Conservation (phyloP, 1,139 yeast species). For the Sporopachydermia cereana region DNA sequence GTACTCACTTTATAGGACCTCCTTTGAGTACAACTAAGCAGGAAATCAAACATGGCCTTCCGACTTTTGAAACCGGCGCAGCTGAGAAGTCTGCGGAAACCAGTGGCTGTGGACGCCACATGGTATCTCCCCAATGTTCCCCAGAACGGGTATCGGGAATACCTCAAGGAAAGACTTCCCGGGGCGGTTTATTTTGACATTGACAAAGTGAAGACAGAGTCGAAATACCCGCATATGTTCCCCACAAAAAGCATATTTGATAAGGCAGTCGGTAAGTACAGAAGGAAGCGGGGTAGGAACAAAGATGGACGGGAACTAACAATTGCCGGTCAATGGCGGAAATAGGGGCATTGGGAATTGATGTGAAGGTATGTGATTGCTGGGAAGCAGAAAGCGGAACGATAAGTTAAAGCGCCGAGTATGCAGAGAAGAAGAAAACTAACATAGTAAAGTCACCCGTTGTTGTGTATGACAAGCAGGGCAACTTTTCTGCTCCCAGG, state of each 20-base stretch:
- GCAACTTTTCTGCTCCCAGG: slow-evolving; percentile 80
- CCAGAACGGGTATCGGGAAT: slow-evolving; percentile 38
- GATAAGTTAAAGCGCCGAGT: too few relatives aligned
- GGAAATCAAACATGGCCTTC: too few relatives aligned
- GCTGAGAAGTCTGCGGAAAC: slow-evolving; percentile 11
- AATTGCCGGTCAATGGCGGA: too few relatives aligned
- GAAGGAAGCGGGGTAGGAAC: too few relatives aligned
- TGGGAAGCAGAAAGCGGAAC: too few relatives aligned
- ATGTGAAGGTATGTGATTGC: too few relatives aligned
- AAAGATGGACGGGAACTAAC: too few relatives aligned
- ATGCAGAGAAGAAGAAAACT: too few relatives aligned
- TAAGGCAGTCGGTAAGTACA: slow-evolving; percentile 34
- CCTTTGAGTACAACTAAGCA: too few relatives aligned
- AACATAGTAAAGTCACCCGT: slow-evolving; percentile 34
- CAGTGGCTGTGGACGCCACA: slow-evolving; percentile 73
- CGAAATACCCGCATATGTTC: slow-evolving; percentile 82
- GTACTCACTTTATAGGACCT: too few relatives aligned
- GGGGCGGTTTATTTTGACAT: slow-evolving; percentile 70
- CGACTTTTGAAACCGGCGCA: not conserved
- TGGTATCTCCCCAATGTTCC: slow-evolving; percentile 84
- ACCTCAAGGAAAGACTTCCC: slow-evolving; percentile 39
- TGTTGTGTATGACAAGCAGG: slow-evolving; percentile 78
- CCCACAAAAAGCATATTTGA: slow-evolving; percentile 51
- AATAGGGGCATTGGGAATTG: too few relatives aligned
- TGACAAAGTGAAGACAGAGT: slow-evolving; percentile 51